Evolutionary conservation across 1,284 basidiomycete genomes (phyloP), one percentile per base, ranked within the genome.

Genomic region (Vanrija sp.): DNA sequence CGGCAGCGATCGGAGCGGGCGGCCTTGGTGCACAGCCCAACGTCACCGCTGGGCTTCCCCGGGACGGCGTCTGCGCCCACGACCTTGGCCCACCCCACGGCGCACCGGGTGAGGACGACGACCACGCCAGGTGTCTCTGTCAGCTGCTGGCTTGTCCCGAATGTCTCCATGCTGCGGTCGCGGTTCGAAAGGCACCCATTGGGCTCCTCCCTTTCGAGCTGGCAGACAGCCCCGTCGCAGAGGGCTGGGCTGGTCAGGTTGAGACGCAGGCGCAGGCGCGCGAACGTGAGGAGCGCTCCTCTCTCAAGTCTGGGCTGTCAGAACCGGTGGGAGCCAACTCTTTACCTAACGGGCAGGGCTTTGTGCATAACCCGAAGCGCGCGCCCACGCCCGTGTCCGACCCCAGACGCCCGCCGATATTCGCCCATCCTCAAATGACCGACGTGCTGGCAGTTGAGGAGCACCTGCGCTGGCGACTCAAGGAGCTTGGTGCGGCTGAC

Each of bases 371-470:
- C 51, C 58, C 63, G 6, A 67, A 66, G 47, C 43, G 57, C 34
- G 26, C 52, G 18, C 29, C 56, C 0, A 54, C 55, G 15, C 46
- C 60, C 10, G 46, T 49, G 9, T 34, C 29, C 0, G 48, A n/a
- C 43, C 38, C 38, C 39, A 18, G 29, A 0, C 56, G 60, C 1
- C 65, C 67, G 3, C 57, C 61, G 8, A 61, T 73, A 18, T 74
- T 75, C 53, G 67, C 69, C 2, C 75, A 76, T 64, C 75, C 75
- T 6, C 74, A 77, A 55, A 75, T 77, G 75, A 72, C 75, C 0
- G 75, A 77, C 56, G 72, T 77, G 15, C 56, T 77, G 16, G 72
- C 75, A 0, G 75, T 77, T 3, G 75, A 77, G 50, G 75, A 77
- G 58, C 73, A 77, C 45, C 55, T 77, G 10, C 64, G 75, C 28